Conservation (phyloP, 768 basidiomycete genomes). For the Rhizopogon salebrosus region DNA sequence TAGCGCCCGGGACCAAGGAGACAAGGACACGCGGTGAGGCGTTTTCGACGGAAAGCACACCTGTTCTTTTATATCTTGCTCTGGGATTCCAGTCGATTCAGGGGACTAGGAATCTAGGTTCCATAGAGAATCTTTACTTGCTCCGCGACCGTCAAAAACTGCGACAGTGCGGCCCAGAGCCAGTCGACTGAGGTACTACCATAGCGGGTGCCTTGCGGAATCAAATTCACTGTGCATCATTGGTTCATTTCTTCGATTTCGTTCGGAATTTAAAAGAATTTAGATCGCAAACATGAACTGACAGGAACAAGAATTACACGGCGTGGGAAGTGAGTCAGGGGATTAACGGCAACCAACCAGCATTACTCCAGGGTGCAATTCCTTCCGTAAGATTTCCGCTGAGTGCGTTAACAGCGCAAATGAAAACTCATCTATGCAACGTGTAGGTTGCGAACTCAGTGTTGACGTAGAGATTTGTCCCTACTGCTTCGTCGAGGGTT, state of each 20-base stretch:
- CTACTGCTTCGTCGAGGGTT: not conserved
- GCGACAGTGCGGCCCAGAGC: not conserved
- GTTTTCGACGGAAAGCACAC: constrained; percentile 1
- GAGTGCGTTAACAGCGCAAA: too few relatives aligned
- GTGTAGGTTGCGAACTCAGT: too few relatives aligned
- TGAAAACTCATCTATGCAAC: too few relatives aligned
- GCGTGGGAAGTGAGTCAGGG: too few relatives aligned
- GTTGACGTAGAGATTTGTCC: too few relatives aligned
- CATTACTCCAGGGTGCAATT: not conserved
- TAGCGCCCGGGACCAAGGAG: not conserved
- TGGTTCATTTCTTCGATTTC: not conserved
- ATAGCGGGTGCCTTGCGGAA: not conserved
- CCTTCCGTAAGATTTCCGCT: too few relatives aligned
- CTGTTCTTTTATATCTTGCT: not conserved
- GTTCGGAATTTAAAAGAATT: not conserved
- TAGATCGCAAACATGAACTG: not conserved
- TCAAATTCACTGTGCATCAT: not conserved
- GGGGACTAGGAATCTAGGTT: not conserved
- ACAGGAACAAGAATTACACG: not conserved
- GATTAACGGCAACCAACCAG: not conserved
- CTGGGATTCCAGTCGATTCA: not conserved
- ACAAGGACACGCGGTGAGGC: constrained; percentile 1
- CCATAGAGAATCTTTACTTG: not conserved
- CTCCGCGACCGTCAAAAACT: not conserved
- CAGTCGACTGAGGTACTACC: not conserved